A percentile compares a stretch with the other conserved stretches of the same genome.
These are phyloP conservation scores for Raphanus sativus DNA, from an alignment of 345 rosid genomes.

Conservation along the genomic window DNA sequence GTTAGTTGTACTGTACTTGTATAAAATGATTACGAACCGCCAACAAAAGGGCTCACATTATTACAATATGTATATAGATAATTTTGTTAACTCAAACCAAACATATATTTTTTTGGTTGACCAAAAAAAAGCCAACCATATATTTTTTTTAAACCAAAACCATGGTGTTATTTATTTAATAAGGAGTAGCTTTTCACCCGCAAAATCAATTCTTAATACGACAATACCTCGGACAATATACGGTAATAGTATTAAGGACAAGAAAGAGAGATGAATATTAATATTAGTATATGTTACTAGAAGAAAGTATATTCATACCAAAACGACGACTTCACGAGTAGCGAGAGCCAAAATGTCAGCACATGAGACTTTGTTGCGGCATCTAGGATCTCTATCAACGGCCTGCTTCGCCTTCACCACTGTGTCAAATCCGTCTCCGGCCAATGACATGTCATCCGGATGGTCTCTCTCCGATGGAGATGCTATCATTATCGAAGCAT, in stretches of 20 bases:
- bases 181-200: neutral
- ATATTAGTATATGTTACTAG: neutral
- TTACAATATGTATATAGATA: neutral
- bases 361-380: constrained; percentile 88
- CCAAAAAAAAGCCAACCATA: too few species aligned
- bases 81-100: neutral
- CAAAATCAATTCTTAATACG: neutral
- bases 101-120: too few species aligned
- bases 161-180: neutral
- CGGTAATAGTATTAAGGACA: neutral
- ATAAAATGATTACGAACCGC: neutral
- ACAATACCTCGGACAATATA: constrained; percentile 21
- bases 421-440: constrained; percentile 71
- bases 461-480: constrained; percentile 41
- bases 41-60: constrained; percentile 4
- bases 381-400: constrained; percentile 58
- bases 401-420: constrained; percentile 83
- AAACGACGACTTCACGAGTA: constrained; percentile 66
- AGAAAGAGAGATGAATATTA: neutral
- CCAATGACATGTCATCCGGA: constrained; percentile 37
- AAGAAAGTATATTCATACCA: constrained; percentile 32
- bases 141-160: too few species aligned
- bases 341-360: constrained; percentile 92
- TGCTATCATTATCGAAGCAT: constrained; percentile 39
- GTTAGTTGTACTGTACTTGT: neutral